A percentile compares a stretch with the other conserved stretches of the same genome.
Evolutionary conservation across 106 monocot genomes (phyloP).

Genomic region (Triglochin maritima): DNA sequence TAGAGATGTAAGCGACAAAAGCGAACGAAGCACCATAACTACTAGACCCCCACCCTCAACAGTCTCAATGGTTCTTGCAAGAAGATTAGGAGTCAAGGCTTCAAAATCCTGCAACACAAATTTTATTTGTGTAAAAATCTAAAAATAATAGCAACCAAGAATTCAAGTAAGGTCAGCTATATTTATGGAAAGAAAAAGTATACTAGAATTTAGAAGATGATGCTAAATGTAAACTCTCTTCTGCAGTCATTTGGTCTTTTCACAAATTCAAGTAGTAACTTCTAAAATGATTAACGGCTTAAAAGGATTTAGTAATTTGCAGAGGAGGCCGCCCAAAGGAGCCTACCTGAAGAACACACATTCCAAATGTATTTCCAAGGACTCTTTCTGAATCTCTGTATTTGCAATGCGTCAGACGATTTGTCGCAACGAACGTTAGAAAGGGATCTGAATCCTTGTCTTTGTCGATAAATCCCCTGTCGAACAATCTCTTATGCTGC

Average conservation of each 20-base stretch:
- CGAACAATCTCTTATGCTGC: slow-evolving; percentile 71
- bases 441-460: slow-evolving; percentile 65
- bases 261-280: too few relatives aligned
- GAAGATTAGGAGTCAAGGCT: slow-evolving; percentile 90
- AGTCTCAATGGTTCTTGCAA: slow-evolving; percentile 98
- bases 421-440: slow-evolving; percentile 72
- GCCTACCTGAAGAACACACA: slow-evolving; percentile 93
- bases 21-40: slow-evolving; percentile 73
- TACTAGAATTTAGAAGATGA: too few relatives aligned
- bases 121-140: slow-evolving; percentile 1
- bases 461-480: slow-evolving; percentile 60
- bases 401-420: slow-evolving; percentile 72
- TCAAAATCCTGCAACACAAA: slow-evolving; percentile 71
- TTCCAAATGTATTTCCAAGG: slow-evolving; percentile 95
- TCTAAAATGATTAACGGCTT: too few relatives aligned
- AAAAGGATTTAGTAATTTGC: too few relatives aligned
- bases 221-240: too few relatives aligned
- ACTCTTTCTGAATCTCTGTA: slow-evolving; percentile 89
- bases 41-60: slow-evolving; percentile 97
- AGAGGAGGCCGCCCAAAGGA: neutral
- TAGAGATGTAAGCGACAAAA: slow-evolving; percentile 77
- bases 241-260: too few relatives aligned
- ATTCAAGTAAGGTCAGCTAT: neutral
- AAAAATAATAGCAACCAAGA: neutral
- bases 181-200: neutral